phyloP scores from a whole-genome alignment of 257 asterid species.

The Nicotiana attenuata region DNA sequence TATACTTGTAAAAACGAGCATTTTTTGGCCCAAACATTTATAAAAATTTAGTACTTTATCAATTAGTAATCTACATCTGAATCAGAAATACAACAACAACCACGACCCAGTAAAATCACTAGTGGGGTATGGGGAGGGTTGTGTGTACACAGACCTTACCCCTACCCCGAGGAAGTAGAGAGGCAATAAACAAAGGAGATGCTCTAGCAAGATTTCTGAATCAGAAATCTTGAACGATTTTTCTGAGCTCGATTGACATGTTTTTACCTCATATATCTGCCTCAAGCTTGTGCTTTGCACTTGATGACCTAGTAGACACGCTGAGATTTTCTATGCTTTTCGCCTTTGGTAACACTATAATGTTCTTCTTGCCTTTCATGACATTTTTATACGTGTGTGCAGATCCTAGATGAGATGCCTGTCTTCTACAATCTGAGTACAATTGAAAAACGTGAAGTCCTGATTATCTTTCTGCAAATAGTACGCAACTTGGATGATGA shows the following conservation, averaged over 20 bases:
- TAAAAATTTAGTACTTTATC: no score
- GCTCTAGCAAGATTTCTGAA: no score
- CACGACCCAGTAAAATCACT: no score
- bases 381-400: conserved; percentile 28
- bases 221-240: not conserved
- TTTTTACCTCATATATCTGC: not conserved
- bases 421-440: conserved; percentile 95
- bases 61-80: no score
- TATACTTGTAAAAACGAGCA: no score
- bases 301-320: not conserved
- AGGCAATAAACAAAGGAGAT: no score
- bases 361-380: not conserved
- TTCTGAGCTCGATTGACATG: not conserved
- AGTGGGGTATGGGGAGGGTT: no score
- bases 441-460: conserved; percentile 86
- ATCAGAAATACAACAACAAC: no score
- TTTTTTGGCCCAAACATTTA: no score
- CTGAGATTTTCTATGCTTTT: not conserved
- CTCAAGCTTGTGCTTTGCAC: not conserved
- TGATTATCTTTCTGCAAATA: conserved; percentile 76
- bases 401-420: conserved; percentile 99
- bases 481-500: conserved; percentile 91
- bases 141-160: no score
- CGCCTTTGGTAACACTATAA: not conserved
- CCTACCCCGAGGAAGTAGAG: no score